Evolutionary conservation across 2,329 filamentous ascomycete species (phyloP), one percentile per base, ranked within the genome.

Genomic region (Ilyonectria mors-panacis): DNA sequence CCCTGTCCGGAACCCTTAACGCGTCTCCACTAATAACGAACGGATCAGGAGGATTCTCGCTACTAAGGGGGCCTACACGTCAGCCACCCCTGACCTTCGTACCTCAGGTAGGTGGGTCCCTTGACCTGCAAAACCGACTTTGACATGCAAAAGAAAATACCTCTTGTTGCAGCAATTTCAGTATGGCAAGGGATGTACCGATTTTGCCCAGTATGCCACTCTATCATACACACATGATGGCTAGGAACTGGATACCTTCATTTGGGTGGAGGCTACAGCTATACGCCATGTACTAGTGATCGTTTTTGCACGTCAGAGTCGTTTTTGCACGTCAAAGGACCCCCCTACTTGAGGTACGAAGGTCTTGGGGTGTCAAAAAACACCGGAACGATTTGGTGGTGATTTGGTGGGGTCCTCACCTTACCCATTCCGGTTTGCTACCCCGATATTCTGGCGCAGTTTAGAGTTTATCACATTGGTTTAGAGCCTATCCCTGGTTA

Each of bases 401-500:
- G 15, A 39, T 39, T 39, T 39, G 37, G 37, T 39, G 17, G 37
- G 37, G 37, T 39, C 37, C 37, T 39, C 37, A n/a, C 37, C 37
- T 39, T 37, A 15, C 35, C 35, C 35, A 15, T 37, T 37, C 35
- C 35, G 35, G 35, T 37, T 37, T 37, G 6, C 35, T 37, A 37
- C 35, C 35, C 35, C 35, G 37, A 39, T 4, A 48, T 50, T 61
- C 57, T 50, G 35, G 57, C 63, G 63, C 42, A 37, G 37, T 55
- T 65, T 65, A 65, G 58, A 65, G 63, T 65, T 65, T 56, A 35
- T 48, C 33, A 62, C 35, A 55, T 61, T 64, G 23, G 19, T 28
- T 63, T 42, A 42, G 33, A 13, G 37, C 37, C 37, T 39, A 39
- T 39, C 37, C 37, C 37, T 39, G 37, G 37, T 39, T 39, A 39